These are phyloP conservation scores for Dioscorea zingiberensis DNA, from an alignment of 106 monocot genomes.

Conservation along the genomic window DNA sequence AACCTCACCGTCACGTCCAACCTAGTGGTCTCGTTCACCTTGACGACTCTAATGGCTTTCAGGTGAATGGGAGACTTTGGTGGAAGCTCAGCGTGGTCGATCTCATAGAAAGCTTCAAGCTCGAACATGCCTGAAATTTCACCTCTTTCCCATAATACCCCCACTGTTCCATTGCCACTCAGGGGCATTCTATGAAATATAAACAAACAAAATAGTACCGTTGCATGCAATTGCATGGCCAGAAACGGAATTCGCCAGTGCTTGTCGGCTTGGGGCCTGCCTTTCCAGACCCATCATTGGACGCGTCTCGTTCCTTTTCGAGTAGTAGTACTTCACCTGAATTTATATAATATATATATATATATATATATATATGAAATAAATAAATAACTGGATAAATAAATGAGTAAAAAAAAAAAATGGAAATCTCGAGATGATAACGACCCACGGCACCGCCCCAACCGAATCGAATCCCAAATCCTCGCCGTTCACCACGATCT, in stretches of 20 bases:
- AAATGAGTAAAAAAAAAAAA: no score
- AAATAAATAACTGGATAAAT: no score
- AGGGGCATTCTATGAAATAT: conserved; percentile 11
- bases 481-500: no score
- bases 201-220: conserved; percentile 4
- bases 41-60: conserved; percentile 64
- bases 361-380: no score
- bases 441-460: no score
- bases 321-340: conserved; percentile 48
- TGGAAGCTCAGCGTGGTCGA: conserved; percentile 69
- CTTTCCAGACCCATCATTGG: not conserved
- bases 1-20: conserved; percentile 71
- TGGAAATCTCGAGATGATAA: no score
- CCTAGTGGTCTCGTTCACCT: conserved; percentile 53
- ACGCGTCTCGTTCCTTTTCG: conserved; percentile 33
- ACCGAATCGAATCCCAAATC: no score
- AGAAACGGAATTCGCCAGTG: conserved; percentile 17
- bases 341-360: no score
- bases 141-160: not conserved
- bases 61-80: conserved; percentile 83
- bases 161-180: conserved; percentile 1
- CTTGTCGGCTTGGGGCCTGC: conserved; percentile 21
- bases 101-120: conserved; percentile 66
- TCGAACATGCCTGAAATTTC: conserved; percentile 14
- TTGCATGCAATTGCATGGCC: conserved; percentile 13